Percentiles rank a stretch among this genome's conserved stretches.
phyloP scores from a whole-genome alignment of 1,284 basidiomycete species.

The Irpex sp. region DNA sequence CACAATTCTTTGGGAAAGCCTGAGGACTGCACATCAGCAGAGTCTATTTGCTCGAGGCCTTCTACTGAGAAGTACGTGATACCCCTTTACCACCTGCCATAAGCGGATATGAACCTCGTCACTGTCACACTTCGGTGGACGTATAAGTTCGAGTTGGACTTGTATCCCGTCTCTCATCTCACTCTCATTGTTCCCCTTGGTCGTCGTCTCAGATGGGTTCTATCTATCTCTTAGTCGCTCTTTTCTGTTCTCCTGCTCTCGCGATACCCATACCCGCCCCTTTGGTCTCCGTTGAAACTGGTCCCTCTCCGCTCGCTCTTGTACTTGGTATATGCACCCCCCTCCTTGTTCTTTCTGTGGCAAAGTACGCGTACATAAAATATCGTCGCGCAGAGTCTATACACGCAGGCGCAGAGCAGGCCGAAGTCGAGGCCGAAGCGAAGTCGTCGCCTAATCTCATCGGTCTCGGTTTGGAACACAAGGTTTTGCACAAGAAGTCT shows the following conservation, averaged over 20 bases:
- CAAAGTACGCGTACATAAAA: slow-evolving; percentile 12
- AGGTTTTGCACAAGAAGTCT: not conserved
- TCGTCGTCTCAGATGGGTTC: not conserved
- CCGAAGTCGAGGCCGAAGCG: not conserved
- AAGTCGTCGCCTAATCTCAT: slow-evolving; percentile 1
- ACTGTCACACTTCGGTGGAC: not conserved
- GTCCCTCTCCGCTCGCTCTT: not conserved
- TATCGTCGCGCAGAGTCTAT: slow-evolving; percentile 15
- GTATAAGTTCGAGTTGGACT: not conserved
- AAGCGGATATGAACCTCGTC: not conserved
- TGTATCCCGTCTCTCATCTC: not conserved
- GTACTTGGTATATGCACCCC: slow-evolving; percentile 10
- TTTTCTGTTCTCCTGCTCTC: not conserved
- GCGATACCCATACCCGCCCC: not conserved
- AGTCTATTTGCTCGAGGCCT: not conserved
- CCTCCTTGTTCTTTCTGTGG: slow-evolving; percentile 9
- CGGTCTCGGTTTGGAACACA: slow-evolving; percentile 6
- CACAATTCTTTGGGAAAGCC: not conserved
- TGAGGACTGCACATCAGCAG: not conserved
- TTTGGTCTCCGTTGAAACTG: not conserved
- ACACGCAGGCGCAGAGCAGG: slow-evolving; percentile 1
- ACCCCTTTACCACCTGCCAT: not conserved
- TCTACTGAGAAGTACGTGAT: not conserved
- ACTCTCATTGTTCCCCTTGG: not conserved
- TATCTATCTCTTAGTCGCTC: not conserved